Evolutionary conservation across 352 stramenopile species (phyloP).

Genomic region (Elongisporangium undulatum): DNA sequence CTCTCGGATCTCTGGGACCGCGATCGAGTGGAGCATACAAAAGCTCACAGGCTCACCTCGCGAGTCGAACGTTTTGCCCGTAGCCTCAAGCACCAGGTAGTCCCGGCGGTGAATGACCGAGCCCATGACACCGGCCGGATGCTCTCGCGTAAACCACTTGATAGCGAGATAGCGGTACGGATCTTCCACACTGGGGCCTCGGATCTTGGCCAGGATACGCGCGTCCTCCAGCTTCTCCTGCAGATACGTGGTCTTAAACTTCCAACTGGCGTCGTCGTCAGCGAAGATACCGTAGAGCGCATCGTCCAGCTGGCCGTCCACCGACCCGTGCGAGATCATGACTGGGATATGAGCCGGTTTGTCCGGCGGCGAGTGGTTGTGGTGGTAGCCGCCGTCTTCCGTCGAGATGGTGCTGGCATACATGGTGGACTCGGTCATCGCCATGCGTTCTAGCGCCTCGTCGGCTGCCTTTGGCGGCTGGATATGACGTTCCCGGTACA

Average conservation of each 20-base stretch:
- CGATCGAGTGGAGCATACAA: slow-evolving; percentile 51
- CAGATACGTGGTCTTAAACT: slow-evolving; percentile 35
- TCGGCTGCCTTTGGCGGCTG: slow-evolving; percentile 2
- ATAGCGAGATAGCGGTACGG: slow-evolving; percentile 42
- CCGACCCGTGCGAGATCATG: slow-evolving; percentile 28
- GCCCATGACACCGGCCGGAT: slow-evolving; percentile 22
- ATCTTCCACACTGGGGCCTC: slow-evolving; percentile 20
- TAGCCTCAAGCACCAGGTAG: slow-evolving; percentile 44
- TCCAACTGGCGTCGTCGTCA: slow-evolving; percentile 35
- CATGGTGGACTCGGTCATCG: not conserved
- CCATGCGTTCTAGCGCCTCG: not conserved
- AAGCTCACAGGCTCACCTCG: slow-evolving; percentile 36
- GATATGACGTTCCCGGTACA: slow-evolving; percentile 19
- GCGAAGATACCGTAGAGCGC: slow-evolving; percentile 39
- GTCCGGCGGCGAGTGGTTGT: not conserved
- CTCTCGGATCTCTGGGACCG: slow-evolving; percentile 25
- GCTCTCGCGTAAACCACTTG: slow-evolving; percentile 59
- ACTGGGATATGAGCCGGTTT: slow-evolving; percentile 23
- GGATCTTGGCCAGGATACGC: slow-evolving; percentile 31
- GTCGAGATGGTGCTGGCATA: not conserved
- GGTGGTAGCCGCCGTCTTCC: not conserved
- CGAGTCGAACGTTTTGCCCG: slow-evolving; percentile 24
- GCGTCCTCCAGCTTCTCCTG: slow-evolving; percentile 49
- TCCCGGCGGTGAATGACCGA: slow-evolving; percentile 44
- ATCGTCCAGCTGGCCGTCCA: slow-evolving; percentile 54